These are phyloP conservation scores for Hexamita inflata DNA, from an alignment of 208 protist species.

Conservation along the genomic window DNA sequence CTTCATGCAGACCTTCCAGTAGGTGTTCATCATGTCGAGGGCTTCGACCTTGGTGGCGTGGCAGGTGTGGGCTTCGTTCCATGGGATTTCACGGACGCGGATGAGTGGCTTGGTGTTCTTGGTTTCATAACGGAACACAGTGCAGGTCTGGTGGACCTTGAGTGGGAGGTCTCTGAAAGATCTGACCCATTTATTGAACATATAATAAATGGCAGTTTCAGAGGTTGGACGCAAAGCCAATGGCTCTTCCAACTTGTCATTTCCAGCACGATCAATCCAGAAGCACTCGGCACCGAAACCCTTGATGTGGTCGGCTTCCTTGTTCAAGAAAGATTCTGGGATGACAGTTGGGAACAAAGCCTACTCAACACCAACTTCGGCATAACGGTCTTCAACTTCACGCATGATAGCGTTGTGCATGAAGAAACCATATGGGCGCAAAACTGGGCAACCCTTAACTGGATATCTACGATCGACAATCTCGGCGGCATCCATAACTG, in stretches of 20 bases:
- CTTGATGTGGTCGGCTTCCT: constrained; percentile 46
- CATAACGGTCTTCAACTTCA: constrained; percentile 41
- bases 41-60: constrained; percentile 44
- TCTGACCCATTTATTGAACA: constrained; percentile 46
- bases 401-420: constrained; percentile 47
- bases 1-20: constrained; percentile 37
- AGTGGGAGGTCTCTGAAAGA: constrained; percentile 47
- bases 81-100: constrained; percentile 49
- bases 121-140: constrained; percentile 47
- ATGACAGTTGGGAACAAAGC: constrained; percentile 46
- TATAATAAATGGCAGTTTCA: constrained; percentile 52
- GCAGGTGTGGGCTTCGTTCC: constrained; percentile 50
- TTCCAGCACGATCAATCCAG: constrained; percentile 44
- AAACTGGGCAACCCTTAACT: constrained; percentile 46
- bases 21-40: constrained; percentile 13
- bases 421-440: constrained; percentile 44
- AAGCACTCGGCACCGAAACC: constrained; percentile 46
- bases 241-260: constrained; percentile 29
- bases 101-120: constrained; percentile 48
- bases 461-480: constrained; percentile 49
- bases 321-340: constrained; percentile 38
- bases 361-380: constrained; percentile 29
- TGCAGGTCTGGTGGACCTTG: constrained; percentile 49
- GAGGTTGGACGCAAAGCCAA: constrained; percentile 48
- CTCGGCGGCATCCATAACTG: constrained; percentile 20